Base-by-base conservation (phyloP, 1,139 yeast species). In the Debaryomyces sp. region DNA sequence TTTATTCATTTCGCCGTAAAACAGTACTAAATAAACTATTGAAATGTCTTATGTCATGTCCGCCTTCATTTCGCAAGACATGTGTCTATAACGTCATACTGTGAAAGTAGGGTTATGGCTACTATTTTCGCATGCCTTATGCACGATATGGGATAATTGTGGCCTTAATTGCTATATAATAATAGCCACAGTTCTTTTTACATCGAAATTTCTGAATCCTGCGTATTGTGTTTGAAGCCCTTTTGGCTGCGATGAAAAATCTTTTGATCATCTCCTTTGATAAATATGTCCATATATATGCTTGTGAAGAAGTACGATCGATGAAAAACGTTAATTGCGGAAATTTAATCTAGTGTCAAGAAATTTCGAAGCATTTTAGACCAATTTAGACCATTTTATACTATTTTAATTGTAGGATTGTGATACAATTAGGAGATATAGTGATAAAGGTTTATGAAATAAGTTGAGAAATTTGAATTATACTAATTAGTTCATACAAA, bases 121-220 rank as follows among this genome's bases (percentile, higher is more conserved):
- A 27, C 21, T 18, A 27, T 8, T 15, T 32, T 32, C 17, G 12
- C 21, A 4, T 9, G 12, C 15, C 21, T 22, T 21, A 35, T 35
- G 38, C 38, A n/a, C 22, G 24, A 21, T 13, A 17, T 21, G 18
- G 6, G 24, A 41, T 47, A 22, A 33, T 45, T 12, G 15, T 46
- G 15, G 33, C 40, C 24, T 21, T 45, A 9, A 41, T 45, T 40
- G 41, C 27, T 18, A 18, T 36, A 9, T 12, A 12, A 33, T 33
- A n/a, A 18, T 22, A 22, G 30, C 43, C 37, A 34, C 37, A 34
- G 37, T 15, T 30, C 34, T 30, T 13, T 27, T 27, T 27, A 27
- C 13, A 15, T 5, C n/a, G 9, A 2, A 27, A 12, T 27, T 27
- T 24, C 27, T 33, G 10, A 18, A 34, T 34, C 37, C 37, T 34